Evolutionary conservation across 1,139 yeast species (phyloP), one percentile per base, ranked within the genome.

Genomic region (Petasospora rhodanensis): DNA sequence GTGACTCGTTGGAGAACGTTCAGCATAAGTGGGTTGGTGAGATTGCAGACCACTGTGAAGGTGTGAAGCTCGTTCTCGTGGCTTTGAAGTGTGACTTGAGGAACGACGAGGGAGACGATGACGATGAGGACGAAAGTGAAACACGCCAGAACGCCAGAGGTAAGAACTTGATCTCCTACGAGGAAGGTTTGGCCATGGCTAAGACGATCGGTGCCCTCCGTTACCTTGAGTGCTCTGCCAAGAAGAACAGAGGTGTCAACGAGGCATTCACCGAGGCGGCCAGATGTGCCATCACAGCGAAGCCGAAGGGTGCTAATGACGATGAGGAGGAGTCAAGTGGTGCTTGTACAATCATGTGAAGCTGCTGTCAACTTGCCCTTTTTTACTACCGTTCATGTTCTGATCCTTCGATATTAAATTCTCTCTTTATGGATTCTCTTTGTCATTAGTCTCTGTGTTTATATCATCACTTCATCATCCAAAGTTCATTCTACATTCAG

Each of bases 251-350:
- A 55, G 97, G 97, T 45, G 97, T 89, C 18, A 87, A 91, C 54
- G 97, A 89, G 61, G 96, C 96, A 5, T 89, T 89, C 57, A 85
- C 96, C 1, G 96, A 89, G 60, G 96, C 96, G 29, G 96, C 96
- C 8, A 76, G 97, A 59, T 87, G 95, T 56, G 97, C 96, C 5
- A 70, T 91, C 49, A 81, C 85, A 46, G 95, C 95, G 12, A 84
- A 79, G 53, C 86, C 95, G 32, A 84, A 79, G 53, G 91, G 91
- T 36, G 80, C 82, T 28, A 64, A 66, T 43, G 76, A 73, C 14
- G 68, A 64, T 18, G 74, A 74, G 35, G 68, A 70, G 21, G 58
- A 49, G 42, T 21, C 29, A n/a, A 46, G 53, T 12, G 42, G 47
- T 14, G 41, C 52, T 28, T 65, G 70, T 54, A 49, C 49, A 24